These are phyloP conservation scores for Wickerhamomyces mucosus DNA, from an alignment of 805 yeast species.

Conservation along the genomic window DNA sequence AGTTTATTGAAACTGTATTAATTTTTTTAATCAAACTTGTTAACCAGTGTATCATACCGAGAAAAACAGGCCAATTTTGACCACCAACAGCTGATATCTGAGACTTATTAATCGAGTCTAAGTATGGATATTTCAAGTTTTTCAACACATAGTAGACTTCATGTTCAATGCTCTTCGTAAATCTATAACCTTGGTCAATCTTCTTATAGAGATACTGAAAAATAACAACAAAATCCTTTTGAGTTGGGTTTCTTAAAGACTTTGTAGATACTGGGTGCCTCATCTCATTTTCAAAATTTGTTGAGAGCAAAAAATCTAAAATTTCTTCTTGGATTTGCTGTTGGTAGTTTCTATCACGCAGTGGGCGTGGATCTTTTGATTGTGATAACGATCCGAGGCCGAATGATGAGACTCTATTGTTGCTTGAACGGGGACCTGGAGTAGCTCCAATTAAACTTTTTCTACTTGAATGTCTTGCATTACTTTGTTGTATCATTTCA, in stretches of 20 bases:
- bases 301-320: conserved; percentile 48
- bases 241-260: conserved; percentile 71
- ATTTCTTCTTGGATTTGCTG: conserved; percentile 56
- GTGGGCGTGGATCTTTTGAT: conserved; percentile 64
- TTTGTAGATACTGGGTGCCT: conserved; percentile 58
- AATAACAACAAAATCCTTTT: conserved; percentile 69
- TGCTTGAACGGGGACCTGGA: conserved; percentile 8
- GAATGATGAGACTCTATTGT: conserved; percentile 17
- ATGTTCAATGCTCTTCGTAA: conserved; percentile 57
- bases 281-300: conserved; percentile 68
- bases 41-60: conserved; percentile 81
- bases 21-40: conserved; percentile 42
- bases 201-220: conserved; percentile 73
- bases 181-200: conserved; percentile 71
- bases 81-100: conserved; percentile 91
- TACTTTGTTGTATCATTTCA: conserved; percentile 21
- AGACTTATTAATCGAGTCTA: conserved; percentile 72
- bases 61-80: conserved; percentile 72
- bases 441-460: conserved; percentile 14
- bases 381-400: conserved; percentile 14
- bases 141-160: conserved; percentile 66
- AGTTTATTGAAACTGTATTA: conserved; percentile 21
- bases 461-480: conserved; percentile 14
- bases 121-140: conserved; percentile 65
- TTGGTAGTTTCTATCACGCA: conserved; percentile 66